Conservation (phyloP, 2,329 filamentous ascomycete genomes). For the Dactylellina cionopaga region DNA sequence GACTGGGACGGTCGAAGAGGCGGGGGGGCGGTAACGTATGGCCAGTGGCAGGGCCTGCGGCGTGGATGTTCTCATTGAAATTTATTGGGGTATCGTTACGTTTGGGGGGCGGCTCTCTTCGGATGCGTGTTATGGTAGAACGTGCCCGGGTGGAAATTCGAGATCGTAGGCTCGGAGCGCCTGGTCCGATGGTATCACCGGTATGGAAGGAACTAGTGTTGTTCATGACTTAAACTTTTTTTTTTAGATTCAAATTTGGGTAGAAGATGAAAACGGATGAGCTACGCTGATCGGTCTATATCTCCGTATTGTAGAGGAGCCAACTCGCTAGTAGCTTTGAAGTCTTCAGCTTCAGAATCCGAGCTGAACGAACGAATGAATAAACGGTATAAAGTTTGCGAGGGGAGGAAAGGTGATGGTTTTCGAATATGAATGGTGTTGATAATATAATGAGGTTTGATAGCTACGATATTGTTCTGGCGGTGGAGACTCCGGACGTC, state of each 20-base stretch:
- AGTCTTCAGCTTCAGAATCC: too few species aligned
- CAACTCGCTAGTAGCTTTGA: too few species aligned
- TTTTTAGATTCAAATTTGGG: too few species aligned
- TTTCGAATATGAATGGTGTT: too few species aligned
- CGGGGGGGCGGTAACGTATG: too few species aligned
- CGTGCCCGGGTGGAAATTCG: constrained; percentile 34
- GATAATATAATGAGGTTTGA: too few species aligned
- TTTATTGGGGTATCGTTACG: constrained; percentile 48
- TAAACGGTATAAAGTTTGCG: background rate
- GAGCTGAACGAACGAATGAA: too few species aligned
- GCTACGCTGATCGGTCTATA: too few species aligned
- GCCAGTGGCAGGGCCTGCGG: background rate
- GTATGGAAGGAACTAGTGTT: background rate
- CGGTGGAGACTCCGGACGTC: background rate
- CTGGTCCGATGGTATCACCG: background rate
- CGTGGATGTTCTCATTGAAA: constrained; percentile 14
- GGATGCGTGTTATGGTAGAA: constrained; percentile 29
- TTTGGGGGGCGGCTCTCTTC: constrained; percentile 43
- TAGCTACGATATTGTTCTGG: background rate
- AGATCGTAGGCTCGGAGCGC: constrained; percentile 7
- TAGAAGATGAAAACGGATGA: too few species aligned
- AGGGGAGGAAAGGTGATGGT: background rate
- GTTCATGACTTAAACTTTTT: constrained; percentile 9
- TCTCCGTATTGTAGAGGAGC: too few species aligned
- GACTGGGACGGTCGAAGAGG: background rate